A percentile compares a stretch with the other conserved stretches of the same genome.
Evolutionary conservation across 2,329 filamentous ascomycete species (phyloP).

Genomic region (Penicillium vulpinum): DNA sequence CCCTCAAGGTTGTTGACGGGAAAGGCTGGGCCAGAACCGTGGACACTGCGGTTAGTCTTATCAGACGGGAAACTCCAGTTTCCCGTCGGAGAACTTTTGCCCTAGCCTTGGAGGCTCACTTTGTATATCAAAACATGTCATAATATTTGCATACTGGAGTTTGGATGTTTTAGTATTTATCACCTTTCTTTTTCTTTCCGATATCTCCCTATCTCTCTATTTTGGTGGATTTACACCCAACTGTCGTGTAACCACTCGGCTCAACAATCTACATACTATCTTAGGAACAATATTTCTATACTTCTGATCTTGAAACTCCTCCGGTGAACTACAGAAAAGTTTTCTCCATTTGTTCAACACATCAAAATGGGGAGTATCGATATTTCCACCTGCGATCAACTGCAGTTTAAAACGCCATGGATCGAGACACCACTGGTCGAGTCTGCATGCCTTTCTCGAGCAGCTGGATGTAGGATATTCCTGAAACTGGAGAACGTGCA

Average conservation of each 20-base stretch:
- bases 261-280: conserved; percentile 10
- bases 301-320: conserved; percentile 8
- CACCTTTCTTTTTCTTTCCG: conserved; percentile 1
- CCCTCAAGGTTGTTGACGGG: conserved; percentile 35
- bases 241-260: conserved; percentile 13
- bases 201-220: conserved; percentile 5
- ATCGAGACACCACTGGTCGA: conserved; percentile 70
- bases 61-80: conserved; percentile 37
- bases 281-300: conserved; percentile 11
- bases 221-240: conserved; percentile 11
- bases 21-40: conserved; percentile 28
- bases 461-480: conserved; percentile 76
- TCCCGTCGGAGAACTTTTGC: conserved; percentile 36
- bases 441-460: conserved; percentile 65
- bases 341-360: conserved; percentile 17
- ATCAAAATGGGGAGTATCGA: conserved; percentile 39
- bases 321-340: neutral
- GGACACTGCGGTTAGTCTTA: conserved; percentile 12
- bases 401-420: conserved; percentile 57
- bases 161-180: conserved; percentile 15
- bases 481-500: conserved; percentile 85
- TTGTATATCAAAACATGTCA: conserved; percentile 37
- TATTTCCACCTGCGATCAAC: conserved; percentile 24
- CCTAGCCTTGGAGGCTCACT: conserved; percentile 15
- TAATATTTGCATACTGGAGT: conserved; percentile 27